phyloP scores from a whole-genome alignment of 2,329 filamentous ascomycete species.

The Fusarium nanum region DNA sequence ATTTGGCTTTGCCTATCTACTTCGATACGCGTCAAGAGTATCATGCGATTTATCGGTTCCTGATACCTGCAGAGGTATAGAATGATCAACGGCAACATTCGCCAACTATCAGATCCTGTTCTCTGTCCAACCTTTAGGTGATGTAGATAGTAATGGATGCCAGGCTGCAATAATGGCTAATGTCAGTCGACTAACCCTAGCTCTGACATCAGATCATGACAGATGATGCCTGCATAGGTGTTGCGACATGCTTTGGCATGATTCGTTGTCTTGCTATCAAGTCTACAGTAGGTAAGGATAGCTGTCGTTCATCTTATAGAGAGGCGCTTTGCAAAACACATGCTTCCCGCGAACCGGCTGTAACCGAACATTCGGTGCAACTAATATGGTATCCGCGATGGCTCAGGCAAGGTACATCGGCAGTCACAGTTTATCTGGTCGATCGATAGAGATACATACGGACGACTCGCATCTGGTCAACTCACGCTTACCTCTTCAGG shows the following conservation, averaged over 20 bases:
- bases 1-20: neutral
- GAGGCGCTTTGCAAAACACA: neutral
- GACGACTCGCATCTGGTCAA: neutral
- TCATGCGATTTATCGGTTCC: constrained; percentile 36
- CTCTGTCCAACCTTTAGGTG: neutral
- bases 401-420: neutral
- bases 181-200: neutral
- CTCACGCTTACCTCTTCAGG: neutral
- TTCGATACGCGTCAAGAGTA: neutral
- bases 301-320: neutral
- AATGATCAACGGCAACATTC: constrained; percentile 20
- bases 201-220: neutral
- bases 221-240: neutral
- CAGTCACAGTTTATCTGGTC: neutral
- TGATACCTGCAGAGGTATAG: neutral
- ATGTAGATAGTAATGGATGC: neutral
- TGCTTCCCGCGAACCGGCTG: neutral
- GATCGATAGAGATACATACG: neutral
- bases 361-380: neutral
- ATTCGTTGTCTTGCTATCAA: neutral
- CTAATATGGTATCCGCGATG: neutral
- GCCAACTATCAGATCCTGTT: constrained; percentile 4
- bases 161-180: constrained; percentile 2
- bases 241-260: neutral
- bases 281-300: neutral